Percentiles rank a stretch among this genome's conserved stretches.
phyloP scores from a whole-genome alignment of 225 moss, liverwort and hornwort genomes.

The Pleurozium schreberi region DNA sequence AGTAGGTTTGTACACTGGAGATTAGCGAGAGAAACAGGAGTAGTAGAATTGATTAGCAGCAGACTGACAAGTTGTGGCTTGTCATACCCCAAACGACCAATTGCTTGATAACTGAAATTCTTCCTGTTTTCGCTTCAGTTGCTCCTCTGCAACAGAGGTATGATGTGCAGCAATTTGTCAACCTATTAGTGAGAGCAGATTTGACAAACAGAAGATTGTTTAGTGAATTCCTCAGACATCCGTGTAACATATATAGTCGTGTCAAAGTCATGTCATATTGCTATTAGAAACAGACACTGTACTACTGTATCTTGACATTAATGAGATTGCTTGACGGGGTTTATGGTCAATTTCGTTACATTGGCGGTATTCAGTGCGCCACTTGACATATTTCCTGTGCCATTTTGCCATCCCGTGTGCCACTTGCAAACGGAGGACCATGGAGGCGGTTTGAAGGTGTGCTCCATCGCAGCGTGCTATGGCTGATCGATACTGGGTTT shows the following conservation, averaged over 20 bases:
- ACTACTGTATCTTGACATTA: not conserved
- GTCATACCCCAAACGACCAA: not conserved
- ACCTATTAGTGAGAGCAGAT: not conserved
- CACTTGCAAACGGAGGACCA: too few species aligned
- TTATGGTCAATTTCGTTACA: not conserved
- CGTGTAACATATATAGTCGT: constrained; percentile 2
- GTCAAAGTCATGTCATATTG: not conserved
- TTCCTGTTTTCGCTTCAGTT: too few species aligned
- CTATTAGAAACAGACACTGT: not conserved
- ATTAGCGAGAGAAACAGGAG: not conserved
- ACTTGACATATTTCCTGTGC: too few species aligned
- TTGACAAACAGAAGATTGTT: not conserved
- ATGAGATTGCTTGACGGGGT: not conserved
- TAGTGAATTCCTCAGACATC: not conserved
- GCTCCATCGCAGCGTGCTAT: too few species aligned
- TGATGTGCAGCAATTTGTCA: not conserved
- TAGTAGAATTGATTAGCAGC: not conserved
- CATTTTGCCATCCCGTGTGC: too few species aligned
- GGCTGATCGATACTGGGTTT: too few species aligned
- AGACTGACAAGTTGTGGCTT: not conserved
- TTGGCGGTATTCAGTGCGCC: too few species aligned
- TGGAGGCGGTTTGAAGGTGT: too few species aligned
- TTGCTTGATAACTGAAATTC: not conserved
- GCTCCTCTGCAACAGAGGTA: not conserved
- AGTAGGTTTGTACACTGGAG: not conserved